These are phyloP conservation scores for Draba incana DNA, from an alignment of 345 rosid species.

Conservation along the genomic window DNA sequence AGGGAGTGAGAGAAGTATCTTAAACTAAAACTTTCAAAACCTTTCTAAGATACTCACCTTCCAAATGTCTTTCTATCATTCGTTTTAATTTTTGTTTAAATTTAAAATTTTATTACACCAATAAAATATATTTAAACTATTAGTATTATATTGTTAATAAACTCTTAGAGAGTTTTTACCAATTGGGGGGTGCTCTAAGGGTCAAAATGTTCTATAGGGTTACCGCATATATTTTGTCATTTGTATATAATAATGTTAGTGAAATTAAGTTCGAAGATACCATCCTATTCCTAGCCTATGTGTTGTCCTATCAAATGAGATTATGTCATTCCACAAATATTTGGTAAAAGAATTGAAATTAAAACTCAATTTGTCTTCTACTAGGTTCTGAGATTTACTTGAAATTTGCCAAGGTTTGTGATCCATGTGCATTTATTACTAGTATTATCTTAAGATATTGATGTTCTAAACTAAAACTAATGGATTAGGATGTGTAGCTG, in stretches of 20 bases:
- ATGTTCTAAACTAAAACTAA: no score
- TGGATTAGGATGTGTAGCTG: no score
- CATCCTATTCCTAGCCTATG: constrained; percentile 27
- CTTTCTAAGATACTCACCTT: no score
- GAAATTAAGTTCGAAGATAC: constrained; percentile 28
- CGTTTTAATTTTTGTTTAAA: no score
- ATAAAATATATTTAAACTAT: no score
- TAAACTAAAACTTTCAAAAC: no score
- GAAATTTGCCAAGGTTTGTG: constrained; percentile 7
- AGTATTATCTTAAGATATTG: neutral
- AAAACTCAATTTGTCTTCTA: constrained; percentile 21
- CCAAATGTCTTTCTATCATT: no score
- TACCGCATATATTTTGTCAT: constrained; percentile 14
- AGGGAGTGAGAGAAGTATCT: no score
- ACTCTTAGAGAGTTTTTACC: no score
- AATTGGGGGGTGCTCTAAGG: neutral
- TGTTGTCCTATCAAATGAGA: constrained; percentile 42
- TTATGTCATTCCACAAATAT: constrained; percentile 29
- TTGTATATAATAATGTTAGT: constrained; percentile 10
- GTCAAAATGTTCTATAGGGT: constrained; percentile 28
- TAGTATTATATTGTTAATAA: no score
- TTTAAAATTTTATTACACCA: no score
- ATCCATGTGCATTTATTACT: neutral
- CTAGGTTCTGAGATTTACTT: neutral
- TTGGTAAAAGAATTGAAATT: constrained; percentile 7